Base-by-base conservation (phyloP, 2,329 filamentous ascomycete species). In the Aureobasidium leucospermi region DNA sequence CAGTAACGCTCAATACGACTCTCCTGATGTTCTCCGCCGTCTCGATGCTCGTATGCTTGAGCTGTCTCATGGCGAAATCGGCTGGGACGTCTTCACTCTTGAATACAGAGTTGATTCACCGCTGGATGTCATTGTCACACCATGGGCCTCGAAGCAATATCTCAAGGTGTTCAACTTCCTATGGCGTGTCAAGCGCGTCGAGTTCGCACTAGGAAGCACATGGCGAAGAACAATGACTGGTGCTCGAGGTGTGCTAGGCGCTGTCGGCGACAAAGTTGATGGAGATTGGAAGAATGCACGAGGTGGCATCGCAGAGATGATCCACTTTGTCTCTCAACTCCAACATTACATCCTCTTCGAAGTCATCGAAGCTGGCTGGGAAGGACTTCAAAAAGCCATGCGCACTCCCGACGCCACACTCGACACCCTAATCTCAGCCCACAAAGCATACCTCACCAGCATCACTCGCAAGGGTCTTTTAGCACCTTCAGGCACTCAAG, bases 281-380 rank as follows among this genome's bases (percentile, higher is more conserved):
- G 63, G 61, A 38, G 58, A 60, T 16, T 99, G 94, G 94, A 96
- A 96, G 71, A 85, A 82, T 13, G 95, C 92, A 4, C 83, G 93
- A 60, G 94, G 92, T 61, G 86, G 87, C 16, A 85, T 97, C 39
- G 92, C 93, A 11, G 95, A 99, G 74, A 99, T 99, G 94, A 90
- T 97, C 15, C 95, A 99, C 72, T 97, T 99, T 69, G 87, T 97
- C 68, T 90, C 90, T 64, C 94, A 99, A 74, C 81, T 99, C 13
- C 94, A 99, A 73, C 96, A 97, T 76, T 99, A 99, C 73, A 96
- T 99, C 66, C 81, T 99, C 9, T 99, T 97, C 69, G 94, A 99
- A 73, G 94, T 99, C 66, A 97, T 99, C 66, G 94, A 99, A 73
- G 88, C 89, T 38, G 94, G 90, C 51, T 99, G 94, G 95, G 89